Evolutionary conservation across 2,329 filamentous ascomycete species (phyloP).

Genomic region (Aureobasidium sp.): DNA sequence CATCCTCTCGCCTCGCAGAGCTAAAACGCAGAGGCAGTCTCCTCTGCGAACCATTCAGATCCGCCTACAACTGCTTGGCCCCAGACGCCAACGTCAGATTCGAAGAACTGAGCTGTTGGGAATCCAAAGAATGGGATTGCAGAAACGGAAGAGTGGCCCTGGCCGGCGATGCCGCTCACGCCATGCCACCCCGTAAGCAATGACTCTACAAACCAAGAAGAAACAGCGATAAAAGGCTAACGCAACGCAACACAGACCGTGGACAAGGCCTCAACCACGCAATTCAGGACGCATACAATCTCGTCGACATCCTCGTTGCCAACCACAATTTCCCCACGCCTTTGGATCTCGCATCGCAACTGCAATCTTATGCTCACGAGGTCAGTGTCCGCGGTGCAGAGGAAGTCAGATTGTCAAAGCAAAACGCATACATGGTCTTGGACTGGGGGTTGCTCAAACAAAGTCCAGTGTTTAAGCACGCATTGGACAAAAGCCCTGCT

Average conservation of each 20-base stretch:
- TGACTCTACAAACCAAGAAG: conserved; percentile 19
- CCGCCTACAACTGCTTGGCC: conserved; percentile 19
- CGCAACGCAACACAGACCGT: conserved; percentile 27
- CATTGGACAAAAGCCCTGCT: conserved; percentile 14
- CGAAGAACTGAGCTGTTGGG: conserved; percentile 22
- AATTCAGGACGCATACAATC: conserved; percentile 36
- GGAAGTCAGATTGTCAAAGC: conserved; percentile 17
- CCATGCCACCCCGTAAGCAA: conserved; percentile 36
- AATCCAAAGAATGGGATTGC: conserved; percentile 23
- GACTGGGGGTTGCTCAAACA: conserved; percentile 19
- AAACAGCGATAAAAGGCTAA: not conserved
- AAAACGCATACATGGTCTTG: conserved; percentile 20
- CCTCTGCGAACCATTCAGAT: conserved; percentile 32
- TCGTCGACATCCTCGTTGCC: conserved; percentile 22
- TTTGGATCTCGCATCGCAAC: not conserved
- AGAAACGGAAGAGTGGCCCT: conserved; percentile 26
- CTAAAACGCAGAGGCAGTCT: conserved; percentile 19
- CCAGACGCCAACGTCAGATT: conserved; percentile 12
- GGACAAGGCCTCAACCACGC: conserved; percentile 42
- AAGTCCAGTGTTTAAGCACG: conserved; percentile 20
- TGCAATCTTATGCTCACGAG: conserved; percentile 18
- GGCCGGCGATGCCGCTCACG: conserved; percentile 35
- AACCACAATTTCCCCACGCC: not conserved
- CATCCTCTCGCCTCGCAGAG: not conserved
- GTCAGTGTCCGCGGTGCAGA: conserved; percentile 17